Evolutionary conservation across 2,329 filamentous ascomycete genomes (phyloP).

Genomic region (Lizonia empirigonia): DNA sequence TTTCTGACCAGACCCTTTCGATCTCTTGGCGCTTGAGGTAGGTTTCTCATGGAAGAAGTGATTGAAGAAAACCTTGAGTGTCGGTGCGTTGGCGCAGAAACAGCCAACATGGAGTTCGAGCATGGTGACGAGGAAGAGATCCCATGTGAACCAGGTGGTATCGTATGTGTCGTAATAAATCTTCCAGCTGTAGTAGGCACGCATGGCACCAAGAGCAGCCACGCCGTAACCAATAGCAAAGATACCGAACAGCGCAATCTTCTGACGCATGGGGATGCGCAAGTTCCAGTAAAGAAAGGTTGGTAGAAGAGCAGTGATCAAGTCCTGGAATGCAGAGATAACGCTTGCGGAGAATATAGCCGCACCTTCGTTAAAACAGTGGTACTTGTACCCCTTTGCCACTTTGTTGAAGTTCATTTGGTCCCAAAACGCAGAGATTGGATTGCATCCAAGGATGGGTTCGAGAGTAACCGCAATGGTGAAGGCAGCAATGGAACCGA

Average conservation of each 20-base stretch:
- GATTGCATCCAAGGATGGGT: conserved; percentile 38
- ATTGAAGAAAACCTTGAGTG: conserved; percentile 43
- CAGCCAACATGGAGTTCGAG: conserved; percentile 39
- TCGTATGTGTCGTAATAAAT: conserved; percentile 41
- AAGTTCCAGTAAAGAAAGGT: conserved; percentile 43
- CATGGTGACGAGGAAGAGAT: conserved; percentile 27
- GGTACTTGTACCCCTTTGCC: conserved; percentile 32
- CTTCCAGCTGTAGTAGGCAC: conserved; percentile 36
- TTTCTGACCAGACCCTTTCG: neutral
- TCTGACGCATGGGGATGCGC: conserved; percentile 35
- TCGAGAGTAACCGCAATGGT: conserved; percentile 36
- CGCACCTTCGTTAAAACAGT: conserved; percentile 42
- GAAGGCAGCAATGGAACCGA: conserved; percentile 34
- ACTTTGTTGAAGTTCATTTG: conserved; percentile 27
- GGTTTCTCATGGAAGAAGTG: conserved; percentile 36
- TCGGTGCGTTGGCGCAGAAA: conserved; percentile 41
- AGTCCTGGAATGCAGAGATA: conserved; percentile 36
- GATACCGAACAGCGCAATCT: conserved; percentile 38
- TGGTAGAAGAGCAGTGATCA: conserved; percentile 40
- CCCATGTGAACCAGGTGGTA: conserved; percentile 35
- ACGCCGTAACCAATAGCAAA: conserved; percentile 42
- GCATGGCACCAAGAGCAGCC: conserved; percentile 30
- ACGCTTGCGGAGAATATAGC: conserved; percentile 37
- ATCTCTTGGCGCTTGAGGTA: conserved; percentile 17
- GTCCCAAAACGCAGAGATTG: conserved; percentile 42